Base-by-base conservation (phyloP, 1,284 basidiomycete species). In the Austroboletus niveus region DNA sequence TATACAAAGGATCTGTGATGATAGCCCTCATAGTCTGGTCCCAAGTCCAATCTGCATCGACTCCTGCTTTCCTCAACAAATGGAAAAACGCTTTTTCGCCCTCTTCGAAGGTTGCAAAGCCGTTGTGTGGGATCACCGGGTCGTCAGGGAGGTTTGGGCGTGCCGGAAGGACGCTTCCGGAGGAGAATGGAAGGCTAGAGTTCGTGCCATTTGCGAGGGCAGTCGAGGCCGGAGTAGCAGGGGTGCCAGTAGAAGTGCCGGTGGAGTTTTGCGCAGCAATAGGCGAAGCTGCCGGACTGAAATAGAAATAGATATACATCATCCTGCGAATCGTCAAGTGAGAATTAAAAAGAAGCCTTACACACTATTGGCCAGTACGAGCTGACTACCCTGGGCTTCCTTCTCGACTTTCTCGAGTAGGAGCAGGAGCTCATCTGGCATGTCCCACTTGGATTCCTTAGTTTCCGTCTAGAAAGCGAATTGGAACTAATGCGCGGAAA, bases 1-100 rank as follows among this genome's bases (percentile, higher is more conserved):
- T 97, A 76, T 98, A 99, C 58, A 98, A 74, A 36, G 97, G 95
- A 75, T 99, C 96, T 60, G 94, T 98, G 72, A 99, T 95, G 70
- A 97, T 94, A 60, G 90, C 89, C 63, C 96, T 84, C 90, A 99
- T 97, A 44, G 95, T 94, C 72, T 92, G 86, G 70, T 99, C 97
- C 97, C 97, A 99, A 20, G 93, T 95, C 91, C 92, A 98, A 58
- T 81, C 85, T 44, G 89, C 84, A 72, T 94, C 91, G 45, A 99
- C 87, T 22, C 91, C 89, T 47, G 92, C 90, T 67, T 92, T 89
- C 61, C 86, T 82, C 57, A 99, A 75, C 48, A 99, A 77, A 71
- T 90, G 88, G 59, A 87, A 85, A 70, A 99, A 99, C 3, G 95
- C 96, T 60, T 89, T 89, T 71, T 98, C 94, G 24, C 94, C 94